Evolutionary conservation across 2,329 filamentous ascomycete genomes (phyloP).

Genomic region (Diplodia mutila): DNA sequence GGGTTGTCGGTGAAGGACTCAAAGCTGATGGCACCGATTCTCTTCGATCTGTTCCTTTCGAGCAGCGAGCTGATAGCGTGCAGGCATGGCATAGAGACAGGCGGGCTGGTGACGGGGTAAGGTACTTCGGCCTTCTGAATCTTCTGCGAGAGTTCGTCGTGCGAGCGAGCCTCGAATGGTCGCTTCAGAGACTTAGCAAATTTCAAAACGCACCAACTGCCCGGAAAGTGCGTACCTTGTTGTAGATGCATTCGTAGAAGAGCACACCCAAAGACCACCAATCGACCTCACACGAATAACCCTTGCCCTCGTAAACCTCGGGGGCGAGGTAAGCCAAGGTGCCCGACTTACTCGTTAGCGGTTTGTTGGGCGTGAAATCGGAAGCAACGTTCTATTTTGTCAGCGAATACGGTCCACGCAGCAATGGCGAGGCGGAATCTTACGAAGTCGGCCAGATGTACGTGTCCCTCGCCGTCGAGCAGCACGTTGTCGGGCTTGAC

Average conservation of each 20-base stretch:
- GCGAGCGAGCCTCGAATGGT: constrained; percentile 88
- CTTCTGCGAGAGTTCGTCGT: constrained; percentile 76
- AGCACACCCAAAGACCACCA: constrained; percentile 98
- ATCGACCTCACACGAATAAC: constrained; percentile 88
- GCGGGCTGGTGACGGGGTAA: constrained; percentile 89
- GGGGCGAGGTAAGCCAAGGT: constrained; percentile 94
- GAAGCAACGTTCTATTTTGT: constrained; percentile 86
- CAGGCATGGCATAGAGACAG: constrained; percentile 84
- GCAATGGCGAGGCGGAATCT: constrained; percentile 42
- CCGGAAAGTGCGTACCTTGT: constrained; percentile 66
- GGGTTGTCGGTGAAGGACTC: constrained; percentile 84
- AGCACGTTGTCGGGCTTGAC: constrained; percentile 50
- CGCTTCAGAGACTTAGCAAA: constrained; percentile 57
- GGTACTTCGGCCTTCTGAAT: constrained; percentile 82
- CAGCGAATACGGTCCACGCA: constrained; percentile 34
- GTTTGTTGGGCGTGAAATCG: constrained; percentile 80
- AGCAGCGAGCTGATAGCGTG: constrained; percentile 85
- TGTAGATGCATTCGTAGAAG: constrained; percentile 99
- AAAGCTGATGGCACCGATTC: constrained; percentile 82
- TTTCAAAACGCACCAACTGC: not conserved
- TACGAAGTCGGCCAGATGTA: constrained; percentile 97
- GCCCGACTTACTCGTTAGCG: constrained; percentile 92
- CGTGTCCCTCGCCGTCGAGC: constrained; percentile 62
- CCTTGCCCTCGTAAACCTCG: constrained; percentile 88
- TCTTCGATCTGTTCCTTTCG: constrained; percentile 75